Base-by-base conservation (phyloP, 768 basidiomycete species). In the Neoboletus magnificus region DNA sequence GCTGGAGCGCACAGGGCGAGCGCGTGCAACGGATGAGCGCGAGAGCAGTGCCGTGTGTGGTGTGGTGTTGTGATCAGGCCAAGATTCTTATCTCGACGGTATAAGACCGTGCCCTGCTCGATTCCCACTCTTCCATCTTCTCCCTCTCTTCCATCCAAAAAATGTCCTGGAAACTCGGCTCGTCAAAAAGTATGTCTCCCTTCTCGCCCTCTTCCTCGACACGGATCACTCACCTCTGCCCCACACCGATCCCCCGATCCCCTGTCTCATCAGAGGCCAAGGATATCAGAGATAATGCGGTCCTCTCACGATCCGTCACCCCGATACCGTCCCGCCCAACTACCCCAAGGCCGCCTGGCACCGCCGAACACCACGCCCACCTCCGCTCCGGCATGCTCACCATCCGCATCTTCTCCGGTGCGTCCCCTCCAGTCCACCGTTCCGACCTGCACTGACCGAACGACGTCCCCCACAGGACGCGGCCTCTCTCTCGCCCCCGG, bases 381-480 rank as follows among this genome's bases (percentile, higher is more conserved):
- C 88, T 90, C 62, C 82, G 91, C 72, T 88, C 84, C 43, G 96
- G 96, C 48, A 86, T 95, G 81, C 85, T 98, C 64, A 95, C 92
- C 59, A 94, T 99, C 71, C 85, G 93, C 57, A 93, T 99, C 69
- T 95, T 95, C 76, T 94, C 89, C 64, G 91, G 90, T 90, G 59
- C 59, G 82, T 65, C 64, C 50, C 69, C 18, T 25, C 32, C 45
- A 37, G 53, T 64, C 11, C 42, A 61, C 22, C 8, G 68, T 27
- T 68, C 62, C 13, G 5, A 41, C 22, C 1, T 16, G 5, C 27
- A 9, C 40, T 49, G 35, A 44, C 49, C n/a, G 35, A 35, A 30
- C 44, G 6, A 22, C 27, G 23, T 53, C 44, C 18, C 25, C 8
- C 6, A 35, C 32, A 85, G 95, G 91, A 18, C 85, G 92, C 61